Evolutionary conservation across 768 basidiomycete species (phyloP), one percentile per base, ranked within the genome.

Genomic region (Chlorophyllum brunneum): DNA sequence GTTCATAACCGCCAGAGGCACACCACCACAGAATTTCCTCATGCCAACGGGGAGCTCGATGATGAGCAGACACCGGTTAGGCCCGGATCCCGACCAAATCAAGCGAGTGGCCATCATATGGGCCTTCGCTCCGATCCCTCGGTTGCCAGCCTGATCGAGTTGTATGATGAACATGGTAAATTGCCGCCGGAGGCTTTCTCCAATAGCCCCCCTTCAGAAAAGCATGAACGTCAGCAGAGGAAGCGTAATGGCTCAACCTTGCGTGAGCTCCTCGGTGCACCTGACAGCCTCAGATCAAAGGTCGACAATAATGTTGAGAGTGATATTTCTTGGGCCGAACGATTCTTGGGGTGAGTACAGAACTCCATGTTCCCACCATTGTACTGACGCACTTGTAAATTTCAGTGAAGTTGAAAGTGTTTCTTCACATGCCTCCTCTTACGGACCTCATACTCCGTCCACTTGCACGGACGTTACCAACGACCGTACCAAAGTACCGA

Each of bases 301-400:
- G 68, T 72, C 50, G 61, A 65, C n/a, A 73, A 72, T 56, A 67
- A 61, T 0, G 56, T 62, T 5, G 86, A 88, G 63, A 82, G 87
- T 5, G 88, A 91, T 58, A 88, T 92, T 48, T 90, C 88, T 2
- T 92, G 88, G 88, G 88, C 88, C 10, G 88, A 92, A 68, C 77
- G 79, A 37, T 83, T 80, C 65, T 71, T 90, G 48, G 78, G 75
- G 88, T 89, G 58, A 52, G 81, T 61, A 0, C 5, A 18, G 11
- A 30, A 22, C 9, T 53, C 24, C 6, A 37, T 18, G 7, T 16
- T 22, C 47, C 31, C 31, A 4, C 5, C 5, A 15, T 6, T 13
- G 24, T 38, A 26, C 29, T 31, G 29, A 29, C 23, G 9, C 3
- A 48, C 7, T 9, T 18, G 3, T 4, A n/a, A n/a, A 38, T 47